phyloP scores from a whole-genome alignment of 78 protist species.

The Dictyostelium intermedium region DNA sequence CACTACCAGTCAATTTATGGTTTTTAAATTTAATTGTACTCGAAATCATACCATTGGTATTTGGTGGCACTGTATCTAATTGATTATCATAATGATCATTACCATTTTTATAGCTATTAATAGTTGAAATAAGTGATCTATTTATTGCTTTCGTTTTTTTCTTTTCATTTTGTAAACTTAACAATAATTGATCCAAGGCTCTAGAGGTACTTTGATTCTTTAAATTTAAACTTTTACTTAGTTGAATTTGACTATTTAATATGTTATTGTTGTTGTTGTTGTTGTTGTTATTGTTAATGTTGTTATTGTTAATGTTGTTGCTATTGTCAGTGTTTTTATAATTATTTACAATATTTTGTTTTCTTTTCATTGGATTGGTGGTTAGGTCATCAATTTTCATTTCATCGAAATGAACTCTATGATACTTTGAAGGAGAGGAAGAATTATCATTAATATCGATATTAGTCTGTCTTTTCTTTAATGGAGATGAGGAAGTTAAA shows the following conservation, averaged over 20 bases:
- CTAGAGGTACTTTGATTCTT: neutral
- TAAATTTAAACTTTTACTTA: neutral
- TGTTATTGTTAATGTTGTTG: neutral
- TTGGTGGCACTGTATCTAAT: neutral
- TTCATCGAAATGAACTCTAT: neutral
- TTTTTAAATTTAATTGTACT: neutral
- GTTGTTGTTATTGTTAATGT: neutral
- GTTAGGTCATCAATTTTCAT: constrained; percentile 9
- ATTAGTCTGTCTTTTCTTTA: neutral
- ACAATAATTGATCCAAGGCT: constrained; percentile 19
- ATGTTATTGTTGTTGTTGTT: neutral
- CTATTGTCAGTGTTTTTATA: neutral
- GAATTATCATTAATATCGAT: neutral
- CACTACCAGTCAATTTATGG: neutral
- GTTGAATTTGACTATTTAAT: neutral
- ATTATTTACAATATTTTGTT: neutral
- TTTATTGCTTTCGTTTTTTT: neutral
- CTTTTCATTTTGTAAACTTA: constrained; percentile 11
- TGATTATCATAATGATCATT: neutral
- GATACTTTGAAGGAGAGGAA: neutral
- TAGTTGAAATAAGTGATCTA: neutral
- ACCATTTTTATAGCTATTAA: neutral
- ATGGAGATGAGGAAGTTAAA: neutral
- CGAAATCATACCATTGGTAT: neutral
- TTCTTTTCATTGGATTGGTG: neutral